These are phyloP conservation scores for Pichia sp. DNA, from an alignment of 1,139 yeast genomes.

Conservation along the genomic window DNA sequence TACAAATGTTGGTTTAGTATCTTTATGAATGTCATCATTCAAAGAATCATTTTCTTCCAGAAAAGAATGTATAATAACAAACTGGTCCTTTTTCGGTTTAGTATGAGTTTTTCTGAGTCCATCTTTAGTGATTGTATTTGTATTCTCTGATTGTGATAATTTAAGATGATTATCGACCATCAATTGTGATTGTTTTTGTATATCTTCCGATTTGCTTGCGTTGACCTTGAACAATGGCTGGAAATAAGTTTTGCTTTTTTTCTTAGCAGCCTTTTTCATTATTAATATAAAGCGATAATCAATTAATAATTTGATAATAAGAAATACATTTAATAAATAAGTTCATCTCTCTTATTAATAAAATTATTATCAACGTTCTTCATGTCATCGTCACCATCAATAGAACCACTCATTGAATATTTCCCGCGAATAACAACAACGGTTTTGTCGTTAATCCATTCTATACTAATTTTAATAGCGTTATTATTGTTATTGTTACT, in stretches of 20 bases:
- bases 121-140: conserved; percentile 20
- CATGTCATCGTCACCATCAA: no score
- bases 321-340: no score
- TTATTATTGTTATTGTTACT: no score
- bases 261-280: background rate
- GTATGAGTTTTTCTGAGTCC: conserved; percentile 23
- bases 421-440: no score
- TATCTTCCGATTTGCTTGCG: conserved; percentile 23
- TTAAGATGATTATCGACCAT: conserved; percentile 22
- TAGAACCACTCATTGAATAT: no score
- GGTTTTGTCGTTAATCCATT: no score
- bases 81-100: conserved; percentile 22
- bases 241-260: conserved; percentile 4
- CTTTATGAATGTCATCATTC: no score
- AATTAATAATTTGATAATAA: no score
- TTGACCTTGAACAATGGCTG: conserved; percentile 10
- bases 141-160: conserved; percentile 15
- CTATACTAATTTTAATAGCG: no score
- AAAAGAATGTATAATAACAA: conserved; percentile 4
- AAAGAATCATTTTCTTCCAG: background rate
- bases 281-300: no score
- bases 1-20: background rate
- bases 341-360: no score
- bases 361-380: no score
- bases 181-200: conserved; percentile 27